Conservation (phyloP, 352 stramenopile species). For the Phytophthora foliorum region DNA sequence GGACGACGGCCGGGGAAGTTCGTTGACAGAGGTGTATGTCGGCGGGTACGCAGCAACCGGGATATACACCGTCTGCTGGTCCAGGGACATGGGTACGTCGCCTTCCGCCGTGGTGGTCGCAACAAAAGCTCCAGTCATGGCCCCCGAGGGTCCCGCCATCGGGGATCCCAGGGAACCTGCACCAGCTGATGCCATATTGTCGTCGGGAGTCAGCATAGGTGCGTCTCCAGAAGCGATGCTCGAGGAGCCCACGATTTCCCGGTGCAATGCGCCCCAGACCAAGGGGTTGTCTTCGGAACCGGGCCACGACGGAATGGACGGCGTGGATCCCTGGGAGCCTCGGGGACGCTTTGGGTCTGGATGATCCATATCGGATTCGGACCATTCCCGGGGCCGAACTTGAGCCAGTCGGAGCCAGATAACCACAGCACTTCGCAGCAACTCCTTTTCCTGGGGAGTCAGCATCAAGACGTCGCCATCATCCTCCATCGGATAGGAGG, state of each 20-base stretch:
- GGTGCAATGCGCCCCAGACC: not conserved
- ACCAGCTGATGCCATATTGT: constrained; percentile 6
- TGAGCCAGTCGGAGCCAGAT: not conserved
- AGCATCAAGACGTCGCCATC: constrained; percentile 4
- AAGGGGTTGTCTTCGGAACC: not conserved
- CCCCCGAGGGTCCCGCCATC: not conserved
- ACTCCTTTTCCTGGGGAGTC: not conserved
- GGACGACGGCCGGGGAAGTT: not conserved
- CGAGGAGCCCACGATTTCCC: not conserved
- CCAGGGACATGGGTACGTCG: not conserved
- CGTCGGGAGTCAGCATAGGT: constrained; percentile 6
- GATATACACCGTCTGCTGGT: not conserved
- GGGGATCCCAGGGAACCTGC: not conserved
- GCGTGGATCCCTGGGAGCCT: not conserved
- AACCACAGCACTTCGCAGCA: not conserved
- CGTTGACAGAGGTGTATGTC: too few relatives aligned
- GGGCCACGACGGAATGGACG: not conserved
- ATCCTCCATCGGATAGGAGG: not conserved
- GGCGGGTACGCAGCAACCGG: not conserved
- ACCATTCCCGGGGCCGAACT: constrained; percentile 1
- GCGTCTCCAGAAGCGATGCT: constrained; percentile 8
- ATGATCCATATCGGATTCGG: not conserved
- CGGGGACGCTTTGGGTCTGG: constrained; percentile 3
- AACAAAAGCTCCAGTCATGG: not conserved
- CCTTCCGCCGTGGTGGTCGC: not conserved